phyloP scores from a whole-genome alignment of 768 basidiomycete genomes.

The Tylopilus rubrobrunneus region DNA sequence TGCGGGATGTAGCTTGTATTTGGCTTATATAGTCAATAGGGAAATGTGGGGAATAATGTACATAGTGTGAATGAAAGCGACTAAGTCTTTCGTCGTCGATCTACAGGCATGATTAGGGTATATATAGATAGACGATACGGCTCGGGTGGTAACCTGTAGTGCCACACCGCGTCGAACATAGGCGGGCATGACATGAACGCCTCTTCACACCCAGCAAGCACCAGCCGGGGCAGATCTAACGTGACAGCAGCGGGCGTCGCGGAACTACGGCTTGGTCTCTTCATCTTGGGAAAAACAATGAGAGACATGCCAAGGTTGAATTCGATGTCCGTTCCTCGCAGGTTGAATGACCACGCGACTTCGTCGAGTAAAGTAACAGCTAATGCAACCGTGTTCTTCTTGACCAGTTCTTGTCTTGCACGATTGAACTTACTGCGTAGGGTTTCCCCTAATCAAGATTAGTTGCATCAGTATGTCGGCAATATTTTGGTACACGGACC shows the following conservation, averaged over 20 bases:
- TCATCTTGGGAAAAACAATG: not conserved
- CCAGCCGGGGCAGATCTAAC: constrained; percentile 62
- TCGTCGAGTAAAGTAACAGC: constrained; percentile 91
- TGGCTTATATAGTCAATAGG: no score
- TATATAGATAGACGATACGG: no score
- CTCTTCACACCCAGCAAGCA: constrained; percentile 44
- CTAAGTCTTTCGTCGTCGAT: no score
- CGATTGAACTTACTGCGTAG: constrained; percentile 62
- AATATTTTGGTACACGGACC: constrained; percentile 86
- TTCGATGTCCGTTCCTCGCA: constrained; percentile 88
- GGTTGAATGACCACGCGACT: constrained; percentile 90
- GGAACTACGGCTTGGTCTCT: not conserved
- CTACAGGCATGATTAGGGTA: no score
- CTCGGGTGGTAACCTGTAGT: constrained; percentile 26
- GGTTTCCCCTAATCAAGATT: constrained; percentile 45
- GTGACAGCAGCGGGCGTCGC: constrained; percentile 78
- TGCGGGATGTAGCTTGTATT: no score
- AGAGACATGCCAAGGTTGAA: constrained; percentile 64
- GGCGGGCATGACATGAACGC: constrained; percentile 30
- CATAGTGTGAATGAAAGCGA: no score
- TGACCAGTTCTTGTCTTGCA: constrained; percentile 63
- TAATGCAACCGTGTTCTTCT: constrained; percentile 52
- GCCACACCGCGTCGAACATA: constrained; percentile 66
- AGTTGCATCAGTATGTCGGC: constrained; percentile 98
- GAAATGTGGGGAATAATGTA: no score